Evolutionary conservation across 306 rosid genomes (phyloP).

Genomic region (Malus sylvestris): DNA sequence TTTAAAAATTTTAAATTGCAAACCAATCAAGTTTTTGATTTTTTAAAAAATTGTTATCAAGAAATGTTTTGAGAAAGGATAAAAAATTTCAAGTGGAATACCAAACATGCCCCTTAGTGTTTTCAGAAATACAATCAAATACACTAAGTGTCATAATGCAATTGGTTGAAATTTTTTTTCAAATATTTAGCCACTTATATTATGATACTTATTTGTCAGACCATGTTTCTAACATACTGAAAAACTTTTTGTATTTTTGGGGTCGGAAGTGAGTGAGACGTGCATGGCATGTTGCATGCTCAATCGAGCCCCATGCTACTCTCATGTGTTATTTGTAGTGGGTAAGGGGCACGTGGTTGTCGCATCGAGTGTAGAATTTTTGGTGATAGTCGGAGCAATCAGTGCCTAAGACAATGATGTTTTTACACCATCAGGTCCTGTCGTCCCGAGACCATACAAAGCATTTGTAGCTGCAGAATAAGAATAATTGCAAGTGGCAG

Average conservation of each 20-base stretch:
- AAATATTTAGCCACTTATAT: no score
- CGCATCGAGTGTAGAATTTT: background rate
- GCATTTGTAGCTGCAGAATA: background rate
- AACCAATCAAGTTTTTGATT: no score
- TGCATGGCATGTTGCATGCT: background rate
- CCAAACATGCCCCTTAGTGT: no score
- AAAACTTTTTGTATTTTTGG: no score
- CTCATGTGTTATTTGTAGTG: no score
- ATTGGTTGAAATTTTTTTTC: no score
- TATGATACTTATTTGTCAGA: accelerated
- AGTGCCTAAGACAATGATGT: background rate
- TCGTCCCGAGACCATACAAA: background rate
- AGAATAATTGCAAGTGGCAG: background rate
- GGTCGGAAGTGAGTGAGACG: background rate
- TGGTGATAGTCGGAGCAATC: background rate
- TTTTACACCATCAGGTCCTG: background rate
- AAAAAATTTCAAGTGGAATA: no score
- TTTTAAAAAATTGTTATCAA: no score
- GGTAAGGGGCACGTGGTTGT: background rate
- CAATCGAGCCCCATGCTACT: background rate
- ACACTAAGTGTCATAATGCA: no score
- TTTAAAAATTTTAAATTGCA: no score
- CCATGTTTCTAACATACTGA: accelerated
- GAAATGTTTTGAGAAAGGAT: no score
- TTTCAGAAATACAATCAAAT: no score